Conservation (phyloP, 2,329 filamentous ascomycete genomes). For the Tolypocladium album region DNA sequence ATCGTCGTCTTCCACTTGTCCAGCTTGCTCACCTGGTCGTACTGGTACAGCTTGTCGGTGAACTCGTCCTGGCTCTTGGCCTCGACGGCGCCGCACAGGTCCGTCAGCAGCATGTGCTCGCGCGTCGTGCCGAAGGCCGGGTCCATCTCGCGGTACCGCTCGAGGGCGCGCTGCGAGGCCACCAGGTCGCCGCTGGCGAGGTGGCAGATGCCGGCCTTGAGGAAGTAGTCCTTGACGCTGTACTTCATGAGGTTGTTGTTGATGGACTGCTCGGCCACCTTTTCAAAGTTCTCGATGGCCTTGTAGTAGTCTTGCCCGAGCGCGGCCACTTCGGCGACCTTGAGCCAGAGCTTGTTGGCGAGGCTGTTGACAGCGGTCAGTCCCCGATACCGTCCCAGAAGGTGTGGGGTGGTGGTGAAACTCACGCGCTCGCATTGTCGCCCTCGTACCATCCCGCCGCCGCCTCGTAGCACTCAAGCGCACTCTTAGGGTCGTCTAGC, state of each 20-base stretch:
- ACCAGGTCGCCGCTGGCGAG: conserved; percentile 65
- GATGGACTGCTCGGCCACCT: conserved; percentile 66
- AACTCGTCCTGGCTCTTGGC: conserved; percentile 73
- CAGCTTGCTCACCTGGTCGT: conserved; percentile 83
- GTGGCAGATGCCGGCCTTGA: conserved; percentile 90
- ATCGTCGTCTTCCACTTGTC: conserved; percentile 96
- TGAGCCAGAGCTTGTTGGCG: conserved; percentile 88
- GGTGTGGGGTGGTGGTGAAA: conserved; percentile 9
- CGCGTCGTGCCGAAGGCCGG: conserved; percentile 65
- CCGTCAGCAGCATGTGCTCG: conserved; percentile 71
- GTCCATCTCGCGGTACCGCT: conserved; percentile 73
- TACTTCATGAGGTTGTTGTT: conserved; percentile 90
- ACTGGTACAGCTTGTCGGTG: conserved; percentile 78
- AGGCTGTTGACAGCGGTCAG: conserved; percentile 37
- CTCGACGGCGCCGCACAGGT: conserved; percentile 67
- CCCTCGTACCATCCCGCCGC: conserved; percentile 84
- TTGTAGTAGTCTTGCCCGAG: conserved; percentile 76
- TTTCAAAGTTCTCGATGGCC: conserved; percentile 73
- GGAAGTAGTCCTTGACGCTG: conserved; percentile 89
- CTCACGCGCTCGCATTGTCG: conserved; percentile 74
- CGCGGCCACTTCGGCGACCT: conserved; percentile 80
- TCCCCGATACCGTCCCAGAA: background rate
- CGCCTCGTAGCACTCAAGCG: conserved; percentile 73
- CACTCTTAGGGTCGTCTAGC: conserved; percentile 64
- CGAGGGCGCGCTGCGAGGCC: conserved; percentile 66